Evolutionary conservation across 2,329 filamentous ascomycete species (phyloP), one percentile per base, ranked within the genome.

Genomic region (Hymenoscyphus fraxineus): DNA sequence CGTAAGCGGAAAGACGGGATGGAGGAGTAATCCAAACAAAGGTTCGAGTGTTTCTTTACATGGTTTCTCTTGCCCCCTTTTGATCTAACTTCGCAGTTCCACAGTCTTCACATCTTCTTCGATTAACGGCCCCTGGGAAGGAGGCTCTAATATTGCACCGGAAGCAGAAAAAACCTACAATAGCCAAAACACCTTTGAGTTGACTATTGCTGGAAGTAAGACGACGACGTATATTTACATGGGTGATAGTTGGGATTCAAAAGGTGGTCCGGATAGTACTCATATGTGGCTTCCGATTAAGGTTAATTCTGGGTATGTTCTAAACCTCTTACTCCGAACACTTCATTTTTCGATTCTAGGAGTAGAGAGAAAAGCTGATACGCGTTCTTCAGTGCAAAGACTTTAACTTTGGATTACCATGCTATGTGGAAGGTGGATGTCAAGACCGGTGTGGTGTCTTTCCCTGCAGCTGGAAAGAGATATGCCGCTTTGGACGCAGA

Each of bases 201-300:
- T 78, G 41, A 77, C 76, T 7, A 70, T 78, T 27, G 61, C 68
- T 38, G 76, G 76, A 1, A 73, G 72, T 9, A 56, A 74, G 63
- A 64, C 69, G 59, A 77, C 75, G 3, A 77, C 76, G 0, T 73
- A 77, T 58, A 70, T 78, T 54, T 78, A 75, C 63, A 76, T 78
- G 75, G 76, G 76, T 38, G 76, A 78, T 64, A 70, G 73, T 3
- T 77, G 76, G 76, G 76, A 77, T 62, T 73, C 72, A 1, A 76
- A 71, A 38, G 76, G 76, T 44, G 73, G 74, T 2, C 71, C 72
- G 0, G 68, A 63, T 61, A 76, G 74, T 1, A 79, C 77, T 65
- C 78, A 79, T 56, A 73, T 79, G 16, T 79, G 77, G 78, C 59
- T 77, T 10, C 78, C 78, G 0, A 74, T 79, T 72, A 71, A 61